Evolutionary conservation across 192 early-diverging fungal species (phyloP).

Genomic region (Entomortierella lignicola): DNA sequence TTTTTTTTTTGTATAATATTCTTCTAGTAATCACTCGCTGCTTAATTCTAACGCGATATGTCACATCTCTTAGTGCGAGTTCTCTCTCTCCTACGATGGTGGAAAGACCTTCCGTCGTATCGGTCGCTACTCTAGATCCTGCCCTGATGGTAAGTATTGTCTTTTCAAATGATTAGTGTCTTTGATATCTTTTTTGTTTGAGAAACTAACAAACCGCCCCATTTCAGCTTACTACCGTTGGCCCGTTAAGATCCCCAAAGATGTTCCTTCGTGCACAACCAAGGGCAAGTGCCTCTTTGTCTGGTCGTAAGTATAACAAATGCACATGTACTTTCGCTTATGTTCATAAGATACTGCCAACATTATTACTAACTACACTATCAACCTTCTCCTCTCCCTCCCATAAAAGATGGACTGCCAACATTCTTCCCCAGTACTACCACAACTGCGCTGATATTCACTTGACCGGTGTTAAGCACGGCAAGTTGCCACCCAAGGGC

Average conservation of each 20-base stretch:
- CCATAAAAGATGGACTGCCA: slow-evolving; percentile 71
- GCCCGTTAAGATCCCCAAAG: slow-evolving; percentile 55
- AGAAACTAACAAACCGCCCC: background rate
- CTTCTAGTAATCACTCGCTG: too few relatives aligned
- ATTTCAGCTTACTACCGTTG: slow-evolving; percentile 16
- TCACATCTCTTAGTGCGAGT: slow-evolving; percentile 66
- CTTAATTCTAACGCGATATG: too few relatives aligned
- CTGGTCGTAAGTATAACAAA: slow-evolving; percentile 56
- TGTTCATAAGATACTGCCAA: too few relatives aligned
- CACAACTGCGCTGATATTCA: slow-evolving; percentile 80
- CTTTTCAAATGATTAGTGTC: background rate
- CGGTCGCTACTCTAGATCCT: slow-evolving; percentile 48
- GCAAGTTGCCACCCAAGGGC: slow-evolving; percentile 28
- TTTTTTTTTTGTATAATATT: too few relatives aligned
- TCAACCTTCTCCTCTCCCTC: background rate
- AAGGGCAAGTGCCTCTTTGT: slow-evolving; percentile 52
- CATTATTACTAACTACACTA: too few relatives aligned
- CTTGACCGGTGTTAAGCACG: slow-evolving; percentile 55
- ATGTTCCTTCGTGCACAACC: slow-evolving; percentile 45
- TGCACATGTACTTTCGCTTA: background rate
- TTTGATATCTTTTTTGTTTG: background rate
- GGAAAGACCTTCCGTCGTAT: slow-evolving; percentile 64
- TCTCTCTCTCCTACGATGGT: slow-evolving; percentile 73
- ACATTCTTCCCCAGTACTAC: slow-evolving; percentile 81
- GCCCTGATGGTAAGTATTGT: slow-evolving; percentile 47